phyloP scores from a whole-genome alignment of 2,329 filamentous ascomycete genomes.

The Penicillium sumatraense region DNA sequence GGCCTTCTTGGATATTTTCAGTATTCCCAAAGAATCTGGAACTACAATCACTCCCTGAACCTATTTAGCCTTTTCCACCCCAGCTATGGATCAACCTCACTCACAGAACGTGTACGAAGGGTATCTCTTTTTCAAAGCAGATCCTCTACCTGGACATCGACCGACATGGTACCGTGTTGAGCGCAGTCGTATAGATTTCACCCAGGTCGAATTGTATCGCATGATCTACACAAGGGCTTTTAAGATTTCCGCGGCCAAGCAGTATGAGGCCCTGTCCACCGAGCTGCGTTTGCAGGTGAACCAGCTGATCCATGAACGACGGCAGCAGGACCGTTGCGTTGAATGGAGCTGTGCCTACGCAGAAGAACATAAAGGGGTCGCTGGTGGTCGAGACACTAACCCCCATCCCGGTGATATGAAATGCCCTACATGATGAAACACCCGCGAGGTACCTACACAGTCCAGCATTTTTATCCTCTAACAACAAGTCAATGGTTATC shows the following conservation, averaged over 20 bases:
- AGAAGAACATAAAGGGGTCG: background rate
- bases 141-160: background rate
- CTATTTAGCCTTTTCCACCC: background rate
- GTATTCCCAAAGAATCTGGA: background rate
- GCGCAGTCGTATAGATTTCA: background rate
- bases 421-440: background rate
- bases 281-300: background rate
- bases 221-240: background rate
- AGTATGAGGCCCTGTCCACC: background rate
- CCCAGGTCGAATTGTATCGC: background rate
- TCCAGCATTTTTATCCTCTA: background rate
- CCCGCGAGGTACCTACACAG: background rate
- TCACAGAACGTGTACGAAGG: background rate
- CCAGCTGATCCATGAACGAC: background rate
- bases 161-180: background rate
- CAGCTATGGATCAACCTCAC: background rate
- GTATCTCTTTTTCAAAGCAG: background rate
- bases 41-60: background rate
- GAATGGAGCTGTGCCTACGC: background rate
- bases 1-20: background rate
- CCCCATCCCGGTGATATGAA: background rate
- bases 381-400: background rate
- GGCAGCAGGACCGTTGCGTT: background rate
- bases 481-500: background rate
- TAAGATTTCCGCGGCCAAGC: background rate